Percentiles rank a stretch among this genome's conserved stretches.
Evolutionary conservation across 352 stramenopile genomes (phyloP).

Genomic region (Phytophthora gonapodyides): DNA sequence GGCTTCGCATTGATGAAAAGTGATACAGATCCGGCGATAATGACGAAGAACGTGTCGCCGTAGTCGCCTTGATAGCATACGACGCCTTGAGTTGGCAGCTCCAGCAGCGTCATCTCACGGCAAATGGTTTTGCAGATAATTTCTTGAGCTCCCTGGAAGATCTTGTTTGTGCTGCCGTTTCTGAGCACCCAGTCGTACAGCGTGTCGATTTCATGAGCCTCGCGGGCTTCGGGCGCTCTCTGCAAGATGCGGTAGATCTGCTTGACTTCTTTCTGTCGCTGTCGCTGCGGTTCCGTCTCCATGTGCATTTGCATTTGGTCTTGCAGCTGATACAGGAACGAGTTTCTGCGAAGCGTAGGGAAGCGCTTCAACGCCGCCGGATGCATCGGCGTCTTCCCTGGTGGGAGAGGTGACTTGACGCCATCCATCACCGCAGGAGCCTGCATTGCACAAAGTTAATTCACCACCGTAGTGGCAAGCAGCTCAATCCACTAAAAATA

Average conservation of each 20-base stretch:
- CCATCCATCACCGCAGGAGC: background rate
- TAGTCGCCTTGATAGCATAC: slow-evolving; percentile 88
- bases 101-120: slow-evolving; percentile 83
- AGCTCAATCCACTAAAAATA: slow-evolving; percentile 28
- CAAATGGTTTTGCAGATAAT: slow-evolving; percentile 91
- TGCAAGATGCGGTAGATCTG: slow-evolving; percentile 63
- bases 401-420: slow-evolving; percentile 9
- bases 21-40: slow-evolving; percentile 75
- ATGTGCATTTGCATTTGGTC: slow-evolving; percentile 57
- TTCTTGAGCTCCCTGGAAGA: slow-evolving; percentile 82
- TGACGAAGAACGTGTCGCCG: slow-evolving; percentile 82
- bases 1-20: slow-evolving; percentile 75
- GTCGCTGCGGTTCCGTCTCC: slow-evolving; percentile 46
- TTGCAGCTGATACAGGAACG: slow-evolving; percentile 63
- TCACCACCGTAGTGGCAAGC: background rate
- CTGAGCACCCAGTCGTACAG: slow-evolving; percentile 82
- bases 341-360: slow-evolving; percentile 36
- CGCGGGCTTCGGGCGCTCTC: slow-evolving; percentile 46
- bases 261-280: slow-evolving; percentile 51
- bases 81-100: slow-evolving; percentile 58
- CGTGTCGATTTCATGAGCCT: slow-evolving; percentile 65
- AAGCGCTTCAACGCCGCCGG: slow-evolving; percentile 37
- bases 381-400: slow-evolving; percentile 21
- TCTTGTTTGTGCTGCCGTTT: slow-evolving; percentile 83
- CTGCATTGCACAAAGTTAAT: slow-evolving; percentile 12